Evolutionary conservation across 768 basidiomycete genomes (phyloP).

Genomic region (Pilatotrama ljubarskyi): DNA sequence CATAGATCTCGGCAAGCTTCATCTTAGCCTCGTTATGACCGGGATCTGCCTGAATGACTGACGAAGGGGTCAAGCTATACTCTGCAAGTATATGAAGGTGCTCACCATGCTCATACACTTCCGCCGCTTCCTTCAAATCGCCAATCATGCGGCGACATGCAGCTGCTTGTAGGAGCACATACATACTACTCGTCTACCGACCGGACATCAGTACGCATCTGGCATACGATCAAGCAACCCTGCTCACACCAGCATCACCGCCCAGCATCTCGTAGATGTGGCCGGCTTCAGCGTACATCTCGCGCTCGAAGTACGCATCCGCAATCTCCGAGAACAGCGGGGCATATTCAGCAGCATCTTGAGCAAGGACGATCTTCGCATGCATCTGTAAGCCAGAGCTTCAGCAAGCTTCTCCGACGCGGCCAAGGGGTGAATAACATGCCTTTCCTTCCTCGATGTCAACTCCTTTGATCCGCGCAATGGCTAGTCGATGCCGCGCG

Average conservation of each 20-base stretch:
- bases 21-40: slow-evolving; percentile 81
- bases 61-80: not conserved
- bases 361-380: slow-evolving; percentile 63
- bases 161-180: slow-evolving; percentile 75
- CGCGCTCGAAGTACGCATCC: slow-evolving; percentile 77
- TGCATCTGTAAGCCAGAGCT: slow-evolving; percentile 59
- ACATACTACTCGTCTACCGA: slow-evolving; percentile 68
- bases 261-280: slow-evolving; percentile 81
- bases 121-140: slow-evolving; percentile 72
- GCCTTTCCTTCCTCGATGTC: slow-evolving; percentile 84
- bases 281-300: slow-evolving; percentile 75
- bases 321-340: slow-evolving; percentile 82
- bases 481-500: slow-evolving; percentile 78
- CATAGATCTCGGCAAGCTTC: slow-evolving; percentile 88
- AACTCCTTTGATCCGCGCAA: slow-evolving; percentile 79
- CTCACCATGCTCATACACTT: slow-evolving; percentile 82
- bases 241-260: slow-evolving; percentile 62
- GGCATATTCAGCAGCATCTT: slow-evolving; percentile 77
- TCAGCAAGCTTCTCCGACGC: not conserved
- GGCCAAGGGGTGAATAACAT: slow-evolving; percentile 15
- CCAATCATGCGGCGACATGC: slow-evolving; percentile 78
- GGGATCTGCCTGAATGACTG: slow-evolving; percentile 77
- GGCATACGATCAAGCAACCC: not conserved
- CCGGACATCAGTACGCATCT: not conserved
- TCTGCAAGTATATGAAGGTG: not conserved